Base-by-base conservation (phyloP, 2,329 filamentous ascomycete genomes). In the Stagonosporopsis chrysanthemi region DNA sequence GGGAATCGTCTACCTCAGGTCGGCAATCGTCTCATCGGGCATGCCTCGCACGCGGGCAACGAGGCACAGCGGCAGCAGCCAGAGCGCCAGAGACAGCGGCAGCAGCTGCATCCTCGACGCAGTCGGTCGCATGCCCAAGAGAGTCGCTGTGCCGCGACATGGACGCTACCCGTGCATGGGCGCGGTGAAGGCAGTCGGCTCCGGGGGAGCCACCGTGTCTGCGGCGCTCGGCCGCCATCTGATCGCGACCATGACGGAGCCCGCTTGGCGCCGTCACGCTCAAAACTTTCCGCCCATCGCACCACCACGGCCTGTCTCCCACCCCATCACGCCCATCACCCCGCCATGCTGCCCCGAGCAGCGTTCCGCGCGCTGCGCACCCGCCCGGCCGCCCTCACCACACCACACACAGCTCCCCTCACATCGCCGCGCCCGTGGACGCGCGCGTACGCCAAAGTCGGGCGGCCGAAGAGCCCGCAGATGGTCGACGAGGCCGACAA, bases 11-110 rank as follows among this genome's bases (percentile, higher is more conserved):
- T 61, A 79, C 77, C 77, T 74, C 38, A 82, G 69, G 39, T 60
- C 58, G 9, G 70, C 55, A 43, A 79, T 73, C 29, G 68, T 63
- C 49, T 80, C 77, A 79, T 77, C 75, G 56, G 77, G 76, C 80
- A 82, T 82, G 75, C 78, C 75, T 65, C 65, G 65, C 35, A 51
- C 79, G 60, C 62, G 49, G 3, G 71, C 73, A 64, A 67, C 64
- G 67, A 78, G 24, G 7, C 24, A 4, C 75, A 61, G 58, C 45
- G 60, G 58, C 52, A 56, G 66, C 17, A 22, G 23, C 28, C 28
- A 12, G 7, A 28, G 26, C 7, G 9, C 3, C 28, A 12, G 28
- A 26, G 4, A 26, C 24, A 26, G 24, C 24, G 7, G 24, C 75
- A 61, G 58, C 45, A 61, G 58, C 52, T 55, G 31, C 47, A 42